Percentiles rank a stretch among this genome's conserved stretches.
These are phyloP conservation scores for Cetradonia linearis DNA, from an alignment of 495 filamentous ascomycete species.

Conservation along the genomic window DNA sequence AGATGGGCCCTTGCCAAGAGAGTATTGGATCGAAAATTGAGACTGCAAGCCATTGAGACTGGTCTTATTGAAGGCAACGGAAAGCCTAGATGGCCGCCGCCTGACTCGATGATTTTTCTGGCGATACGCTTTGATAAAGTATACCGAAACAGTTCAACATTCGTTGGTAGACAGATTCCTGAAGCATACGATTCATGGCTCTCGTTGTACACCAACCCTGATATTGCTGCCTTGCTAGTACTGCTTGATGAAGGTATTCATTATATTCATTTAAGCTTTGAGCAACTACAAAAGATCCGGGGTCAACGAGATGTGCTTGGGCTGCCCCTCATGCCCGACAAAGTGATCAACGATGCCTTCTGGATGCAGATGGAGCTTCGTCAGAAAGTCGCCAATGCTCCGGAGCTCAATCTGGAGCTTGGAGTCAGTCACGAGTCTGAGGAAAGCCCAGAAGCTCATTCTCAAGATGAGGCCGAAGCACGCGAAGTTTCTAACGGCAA, in stretches of 20 bases:
- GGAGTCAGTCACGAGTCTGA: constrained; percentile 32
- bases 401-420: constrained; percentile 40
- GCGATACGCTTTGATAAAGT: constrained; percentile 39
- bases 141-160: constrained; percentile 34
- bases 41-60: constrained; percentile 33
- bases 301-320: constrained; percentile 43
- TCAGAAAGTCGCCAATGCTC: constrained; percentile 44
- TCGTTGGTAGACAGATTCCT: constrained; percentile 25
- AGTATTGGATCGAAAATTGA: constrained; percentile 43
- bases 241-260: constrained; percentile 50
- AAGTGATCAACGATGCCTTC: constrained; percentile 44
- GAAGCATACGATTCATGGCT: constrained; percentile 38
- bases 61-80: constrained; percentile 32
- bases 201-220: constrained; percentile 38
- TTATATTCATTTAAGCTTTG: constrained; percentile 51
- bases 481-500: constrained; percentile 27
- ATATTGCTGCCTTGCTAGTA: constrained; percentile 46
- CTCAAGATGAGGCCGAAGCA: constrained; percentile 14
- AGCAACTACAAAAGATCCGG: constrained; percentile 47
- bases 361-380: constrained; percentile 48
- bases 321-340: constrained; percentile 42
- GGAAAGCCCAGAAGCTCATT: constrained; percentile 12
- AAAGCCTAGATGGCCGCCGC: constrained; percentile 28
- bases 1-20: constrained; percentile 47
- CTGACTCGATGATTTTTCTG: constrained; percentile 33